Base-by-base conservation (phyloP, 441 rosid genomes). In the Bocquillonia castaneifolia region DNA sequence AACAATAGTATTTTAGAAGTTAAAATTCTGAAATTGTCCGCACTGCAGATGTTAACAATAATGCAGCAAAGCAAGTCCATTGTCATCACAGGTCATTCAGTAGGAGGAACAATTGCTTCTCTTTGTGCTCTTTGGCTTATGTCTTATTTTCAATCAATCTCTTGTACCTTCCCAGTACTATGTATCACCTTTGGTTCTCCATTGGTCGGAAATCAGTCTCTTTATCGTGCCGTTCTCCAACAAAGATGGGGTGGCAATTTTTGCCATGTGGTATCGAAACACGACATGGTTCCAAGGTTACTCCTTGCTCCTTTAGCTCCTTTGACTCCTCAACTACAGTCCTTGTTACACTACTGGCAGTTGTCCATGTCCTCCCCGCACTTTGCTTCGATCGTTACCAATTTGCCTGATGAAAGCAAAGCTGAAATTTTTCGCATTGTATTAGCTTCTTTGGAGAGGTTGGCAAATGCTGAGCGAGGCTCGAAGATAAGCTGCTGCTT, bases 101-200 rank as follows among this genome's bases (percentile, higher is more conserved):
- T 77, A 29, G 89, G 97, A 17, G 98, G 90, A 20, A 69, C 97
- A 39, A 52, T 76, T 2, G 94, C 96, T 23, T 77, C 91, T 56
- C 86, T 93, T 37, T 74, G 87, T 65, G 80, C 93, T 59, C 87
- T 93, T 28, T 84, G 89, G 88, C 92, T 93, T 25, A 91, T 93
- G 71, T 86, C 77, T 17, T 42, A 68, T 70, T 64, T 78, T 58
- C 78, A 80, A 22, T 57, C 79, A 1, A 18, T 50, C 20, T 63
- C 40, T 44, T 70, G 80, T 29, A 26, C 72, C 37, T 23, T 64
- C 23, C 58, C 79, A 8, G 77, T 91, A 32, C 72, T 93, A 32
- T 91, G 97, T 80, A 74, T 89, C 85, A 91, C 97, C 26, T 93
- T 84, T 2, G 97, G 97, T 64, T 86, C 91, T 54, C 94, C 97